phyloP scores from a whole-genome alignment of 208 protist genomes.

The Trypanosoma theileri region DNA sequence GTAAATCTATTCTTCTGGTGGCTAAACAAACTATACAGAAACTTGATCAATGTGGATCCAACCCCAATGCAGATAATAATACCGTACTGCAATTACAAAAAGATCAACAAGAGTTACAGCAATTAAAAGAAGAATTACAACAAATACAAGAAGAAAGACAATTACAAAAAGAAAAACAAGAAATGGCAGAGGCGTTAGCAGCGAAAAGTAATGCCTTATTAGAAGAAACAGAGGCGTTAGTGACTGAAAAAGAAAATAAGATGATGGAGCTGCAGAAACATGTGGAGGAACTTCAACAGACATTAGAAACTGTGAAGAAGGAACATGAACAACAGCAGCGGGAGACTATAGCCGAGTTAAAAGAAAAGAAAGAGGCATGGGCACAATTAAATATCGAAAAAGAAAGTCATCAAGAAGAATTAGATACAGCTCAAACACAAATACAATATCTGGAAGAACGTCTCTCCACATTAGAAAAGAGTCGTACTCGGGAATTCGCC shows the following conservation, averaged over 20 bases:
- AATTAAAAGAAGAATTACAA: background rate
- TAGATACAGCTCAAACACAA: background rate
- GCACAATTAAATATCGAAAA: no score
- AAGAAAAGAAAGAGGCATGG: background rate
- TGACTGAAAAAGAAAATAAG: no score
- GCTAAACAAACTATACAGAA: background rate
- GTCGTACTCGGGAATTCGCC: slow-evolving; percentile 5
- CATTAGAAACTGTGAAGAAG: no score
- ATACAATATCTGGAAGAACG: background rate
- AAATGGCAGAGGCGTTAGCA: no score
- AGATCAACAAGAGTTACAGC: background rate
- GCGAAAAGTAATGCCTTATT: no score
- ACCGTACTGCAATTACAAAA: background rate
- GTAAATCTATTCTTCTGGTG: background rate
- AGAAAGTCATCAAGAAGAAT: background rate
- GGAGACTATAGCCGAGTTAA: background rate
- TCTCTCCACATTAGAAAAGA: background rate
- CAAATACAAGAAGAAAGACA: background rate
- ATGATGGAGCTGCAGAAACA: no score
- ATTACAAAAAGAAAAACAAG: no score
- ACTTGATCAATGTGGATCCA: background rate
- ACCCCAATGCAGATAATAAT: background rate
- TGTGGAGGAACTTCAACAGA: no score
- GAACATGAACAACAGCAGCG: no score
- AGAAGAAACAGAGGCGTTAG: no score